A percentile compares a stretch with the other conserved stretches of the same genome.
Evolutionary conservation across 371 early-diverging fungal genomes (phyloP).

Genomic region (Mortierella sp.): DNA sequence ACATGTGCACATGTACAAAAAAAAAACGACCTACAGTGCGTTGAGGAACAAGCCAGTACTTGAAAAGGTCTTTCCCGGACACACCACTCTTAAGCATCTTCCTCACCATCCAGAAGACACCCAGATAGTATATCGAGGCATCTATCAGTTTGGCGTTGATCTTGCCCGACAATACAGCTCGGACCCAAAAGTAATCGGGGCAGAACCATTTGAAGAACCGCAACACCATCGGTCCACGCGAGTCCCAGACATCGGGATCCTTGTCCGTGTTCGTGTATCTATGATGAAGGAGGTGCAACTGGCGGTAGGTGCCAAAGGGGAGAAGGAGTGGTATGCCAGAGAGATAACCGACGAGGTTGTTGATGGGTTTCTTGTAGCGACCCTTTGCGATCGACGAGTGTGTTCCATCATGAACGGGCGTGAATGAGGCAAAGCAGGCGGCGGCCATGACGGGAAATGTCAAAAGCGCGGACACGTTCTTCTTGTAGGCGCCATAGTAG

Average conservation of each 20-base stretch:
- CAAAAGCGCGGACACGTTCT: conserved; percentile 22
- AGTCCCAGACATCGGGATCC: conserved; percentile 49
- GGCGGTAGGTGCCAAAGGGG: conserved; percentile 36
- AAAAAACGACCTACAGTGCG: conserved; percentile 27
- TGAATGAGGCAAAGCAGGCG: conserved; percentile 44
- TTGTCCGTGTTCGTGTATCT: conserved; percentile 40
- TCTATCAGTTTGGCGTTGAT: conserved; percentile 14
- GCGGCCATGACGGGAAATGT: conserved; percentile 47
- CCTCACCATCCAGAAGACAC: conserved; percentile 8
- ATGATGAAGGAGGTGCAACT: conserved; percentile 46
- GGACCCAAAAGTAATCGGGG: conserved; percentile 43
- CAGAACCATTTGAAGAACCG: conserved; percentile 49
- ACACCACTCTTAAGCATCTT: conserved; percentile 27
- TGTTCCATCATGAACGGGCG: conserved; percentile 48
- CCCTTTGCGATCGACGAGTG: conserved; percentile 52
- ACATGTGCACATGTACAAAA: background rate
- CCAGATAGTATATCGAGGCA: conserved; percentile 15
- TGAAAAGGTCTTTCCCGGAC: conserved; percentile 19
- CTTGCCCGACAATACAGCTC: conserved; percentile 2
- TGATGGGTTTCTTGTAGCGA: conserved; percentile 28
- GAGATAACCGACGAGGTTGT: conserved; percentile 39
- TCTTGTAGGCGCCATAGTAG: conserved; percentile 50
- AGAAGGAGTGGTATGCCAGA: conserved; percentile 32
- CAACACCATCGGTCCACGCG: conserved; percentile 33
- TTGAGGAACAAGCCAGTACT: conserved; percentile 48